Conservation (phyloP, 2,329 filamentous ascomycete species). For the Hansfordia pulvinata region DNA sequence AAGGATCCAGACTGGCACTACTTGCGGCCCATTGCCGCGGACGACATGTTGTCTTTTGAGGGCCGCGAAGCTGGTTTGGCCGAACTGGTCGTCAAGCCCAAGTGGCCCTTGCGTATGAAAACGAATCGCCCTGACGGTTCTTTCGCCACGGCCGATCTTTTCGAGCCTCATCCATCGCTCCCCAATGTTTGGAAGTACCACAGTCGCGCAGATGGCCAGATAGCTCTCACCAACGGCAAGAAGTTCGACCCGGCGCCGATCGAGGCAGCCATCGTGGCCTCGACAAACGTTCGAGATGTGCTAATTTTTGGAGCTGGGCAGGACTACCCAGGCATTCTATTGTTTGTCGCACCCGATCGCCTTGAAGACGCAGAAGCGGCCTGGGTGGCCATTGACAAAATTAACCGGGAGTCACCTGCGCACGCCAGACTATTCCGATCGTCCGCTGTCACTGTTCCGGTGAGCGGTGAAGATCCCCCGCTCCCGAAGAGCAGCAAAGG, state of each 20-base stretch:
- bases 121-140: conserved; percentile 43
- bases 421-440: conserved; percentile 34
- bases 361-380: conserved; percentile 22
- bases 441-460: conserved; percentile 34
- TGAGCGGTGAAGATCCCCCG: conserved; percentile 9
- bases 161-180: conserved; percentile 37
- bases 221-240: conserved; percentile 51
- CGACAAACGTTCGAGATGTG: conserved; percentile 32
- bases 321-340: conserved; percentile 39
- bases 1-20: conserved; percentile 48
- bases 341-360: conserved; percentile 26
- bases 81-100: conserved; percentile 39
- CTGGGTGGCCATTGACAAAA: conserved; percentile 26
- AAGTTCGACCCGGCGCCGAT: conserved; percentile 53
- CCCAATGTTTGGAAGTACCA: conserved; percentile 47
- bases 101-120: conserved; percentile 48
- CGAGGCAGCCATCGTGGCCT: conserved; percentile 37
- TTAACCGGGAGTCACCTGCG: conserved; percentile 33
- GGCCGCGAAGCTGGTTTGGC: conserved; percentile 24
- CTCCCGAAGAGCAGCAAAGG: conserved; percentile 52
- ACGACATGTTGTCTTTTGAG: conserved; percentile 28
- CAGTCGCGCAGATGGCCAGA: conserved; percentile 44
- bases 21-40: conserved; percentile 25
- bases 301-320: conserved; percentile 47
- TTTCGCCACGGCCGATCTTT: conserved; percentile 50